Conservation (phyloP, 2,329 filamentous ascomycete species). For the Thielaviopsis euricoi region DNA sequence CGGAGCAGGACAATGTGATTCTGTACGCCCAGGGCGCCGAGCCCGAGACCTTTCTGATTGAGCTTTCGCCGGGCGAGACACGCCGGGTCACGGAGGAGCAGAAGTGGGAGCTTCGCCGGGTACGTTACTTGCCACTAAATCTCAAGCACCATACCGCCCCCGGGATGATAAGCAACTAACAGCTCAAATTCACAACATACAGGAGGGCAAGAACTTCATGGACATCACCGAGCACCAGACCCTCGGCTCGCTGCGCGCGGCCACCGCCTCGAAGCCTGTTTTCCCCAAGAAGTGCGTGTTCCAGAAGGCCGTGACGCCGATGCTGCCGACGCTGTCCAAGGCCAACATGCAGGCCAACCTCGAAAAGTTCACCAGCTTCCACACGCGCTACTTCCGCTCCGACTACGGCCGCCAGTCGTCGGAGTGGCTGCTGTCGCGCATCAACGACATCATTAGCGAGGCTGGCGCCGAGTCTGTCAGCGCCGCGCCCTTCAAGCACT, state of each 20-base stretch:
- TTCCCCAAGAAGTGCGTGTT: conserved; percentile 53
- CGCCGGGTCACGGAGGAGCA: conserved; percentile 84
- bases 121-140: conserved; percentile 25
- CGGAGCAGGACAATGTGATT: conserved; percentile 33
- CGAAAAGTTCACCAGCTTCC: conserved; percentile 60
- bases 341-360: conserved; percentile 62
- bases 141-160: no score
- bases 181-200: not conserved
- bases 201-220: conserved; percentile 82
- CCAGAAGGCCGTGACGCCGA: conserved; percentile 46
- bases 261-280: conserved; percentile 23
- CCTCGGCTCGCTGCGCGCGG: conserved; percentile 23
- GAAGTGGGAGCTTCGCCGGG: conserved; percentile 80
- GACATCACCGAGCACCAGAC: conserved; percentile 69
- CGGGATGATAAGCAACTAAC: no score
- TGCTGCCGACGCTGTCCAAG: conserved; percentile 57
- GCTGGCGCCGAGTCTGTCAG: conserved; percentile 54
- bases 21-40: conserved; percentile 27
- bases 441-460: conserved; percentile 52
- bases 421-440: conserved; percentile 66
- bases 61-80: conserved; percentile 68
- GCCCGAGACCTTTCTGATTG: conserved; percentile 53
- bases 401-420: conserved; percentile 69
- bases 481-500: conserved; percentile 60
- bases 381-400: conserved; percentile 70